Conservation (phyloP, 441 rosid genomes). For the Populus hybrid region DNA sequence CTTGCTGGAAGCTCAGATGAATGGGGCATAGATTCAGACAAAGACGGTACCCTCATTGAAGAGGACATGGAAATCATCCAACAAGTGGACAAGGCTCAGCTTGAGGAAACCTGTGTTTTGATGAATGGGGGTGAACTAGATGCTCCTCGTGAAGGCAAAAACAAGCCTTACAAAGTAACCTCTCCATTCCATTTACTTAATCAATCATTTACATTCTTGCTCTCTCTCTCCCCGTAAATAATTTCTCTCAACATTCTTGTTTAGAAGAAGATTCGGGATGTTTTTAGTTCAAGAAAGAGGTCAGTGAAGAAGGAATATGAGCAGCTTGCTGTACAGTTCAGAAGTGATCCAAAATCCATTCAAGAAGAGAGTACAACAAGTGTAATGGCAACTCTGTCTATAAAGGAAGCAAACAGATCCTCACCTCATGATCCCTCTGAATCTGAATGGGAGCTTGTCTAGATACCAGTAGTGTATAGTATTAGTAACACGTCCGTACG, state of each 20-base stretch:
- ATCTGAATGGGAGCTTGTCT: conserved; percentile 27
- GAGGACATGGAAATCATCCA: conserved; percentile 31
- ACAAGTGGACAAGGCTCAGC: conserved; percentile 27
- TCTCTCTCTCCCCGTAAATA: background rate
- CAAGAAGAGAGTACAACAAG: background rate
- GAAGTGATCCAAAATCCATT: conserved; percentile 22
- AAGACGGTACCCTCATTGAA: conserved; percentile 19
- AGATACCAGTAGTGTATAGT: background rate
- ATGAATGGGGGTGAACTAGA: conserved; percentile 50
- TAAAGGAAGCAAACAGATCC: background rate
- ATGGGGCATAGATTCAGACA: conserved; percentile 11
- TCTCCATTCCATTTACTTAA: conserved; percentile 2
- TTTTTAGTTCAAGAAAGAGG: conserved; percentile 55
- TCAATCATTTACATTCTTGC: background rate
- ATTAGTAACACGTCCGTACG: background rate
- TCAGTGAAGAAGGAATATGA: conserved; percentile 62
- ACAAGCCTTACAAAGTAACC: conserved; percentile 55
- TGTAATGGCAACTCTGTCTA: background rate
- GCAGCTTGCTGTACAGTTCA: conserved; percentile 46
- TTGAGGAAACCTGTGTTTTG: conserved; percentile 58
- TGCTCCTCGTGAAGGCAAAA: conserved; percentile 38
- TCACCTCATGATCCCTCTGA: conserved; percentile 7
- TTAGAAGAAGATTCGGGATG: conserved; percentile 53
- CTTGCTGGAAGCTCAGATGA: conserved; percentile 33
- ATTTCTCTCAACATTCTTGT: conserved; percentile 1